Percentiles rank a stretch among this genome's conserved stretches.
These are phyloP conservation scores for Dentipellis sp. DNA, from an alignment of 768 basidiomycete genomes.

Conservation along the genomic window DNA sequence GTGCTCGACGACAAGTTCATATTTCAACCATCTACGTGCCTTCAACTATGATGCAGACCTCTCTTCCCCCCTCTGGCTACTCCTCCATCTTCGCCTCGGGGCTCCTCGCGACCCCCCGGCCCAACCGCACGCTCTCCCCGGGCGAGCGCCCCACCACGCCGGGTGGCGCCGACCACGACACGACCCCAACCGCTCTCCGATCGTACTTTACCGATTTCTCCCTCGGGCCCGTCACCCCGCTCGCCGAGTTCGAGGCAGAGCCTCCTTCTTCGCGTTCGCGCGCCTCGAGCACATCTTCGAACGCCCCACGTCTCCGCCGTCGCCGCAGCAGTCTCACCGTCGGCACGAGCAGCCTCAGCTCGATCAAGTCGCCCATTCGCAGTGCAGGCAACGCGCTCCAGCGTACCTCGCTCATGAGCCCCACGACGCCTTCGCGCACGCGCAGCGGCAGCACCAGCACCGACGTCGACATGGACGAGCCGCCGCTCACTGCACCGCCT, in stretches of 20 bases:
- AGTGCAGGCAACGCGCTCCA: constrained; percentile 42
- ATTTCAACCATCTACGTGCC: not conserved
- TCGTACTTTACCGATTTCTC: constrained; percentile 27
- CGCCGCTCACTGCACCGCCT: not conserved
- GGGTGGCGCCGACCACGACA: constrained; percentile 26
- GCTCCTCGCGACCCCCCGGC: constrained; percentile 42
- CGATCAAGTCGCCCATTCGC: constrained; percentile 49
- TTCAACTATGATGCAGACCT: not conserved
- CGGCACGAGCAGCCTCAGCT: constrained; percentile 41
- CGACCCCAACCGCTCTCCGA: constrained; percentile 18
- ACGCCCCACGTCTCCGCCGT: constrained; percentile 38
- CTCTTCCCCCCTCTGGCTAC: constrained; percentile 24
- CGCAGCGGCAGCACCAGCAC: constrained; percentile 10
- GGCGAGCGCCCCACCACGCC: constrained; percentile 15
- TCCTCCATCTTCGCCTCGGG: constrained; percentile 68
- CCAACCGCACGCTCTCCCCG: constrained; percentile 10
- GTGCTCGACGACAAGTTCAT: not conserved
- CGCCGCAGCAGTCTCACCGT: constrained; percentile 57
- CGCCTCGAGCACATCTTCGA: constrained; percentile 13
- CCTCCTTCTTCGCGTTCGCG: constrained; percentile 21
- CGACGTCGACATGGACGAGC: not conserved
- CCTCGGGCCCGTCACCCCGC: constrained; percentile 10
- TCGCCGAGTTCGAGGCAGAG: constrained; percentile 18
- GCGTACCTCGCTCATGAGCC: constrained; percentile 34
- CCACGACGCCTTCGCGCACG: constrained; percentile 1